Evolutionary conservation across 495 filamentous ascomycete genomes (phyloP), one percentile per base, ranked within the genome.

Genomic region (Penicillium manginii): DNA sequence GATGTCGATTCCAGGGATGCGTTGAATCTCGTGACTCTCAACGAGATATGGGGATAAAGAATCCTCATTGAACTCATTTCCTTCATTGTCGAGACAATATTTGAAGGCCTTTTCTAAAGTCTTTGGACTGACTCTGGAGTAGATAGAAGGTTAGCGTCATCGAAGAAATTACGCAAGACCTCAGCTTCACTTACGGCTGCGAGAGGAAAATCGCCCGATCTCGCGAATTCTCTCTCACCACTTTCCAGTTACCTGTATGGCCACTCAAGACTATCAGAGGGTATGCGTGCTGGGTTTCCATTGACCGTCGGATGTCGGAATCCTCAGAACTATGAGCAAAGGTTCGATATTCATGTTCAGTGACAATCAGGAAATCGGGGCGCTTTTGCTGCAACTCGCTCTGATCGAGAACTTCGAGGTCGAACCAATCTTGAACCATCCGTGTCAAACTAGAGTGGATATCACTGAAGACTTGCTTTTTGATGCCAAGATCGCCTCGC

Each of bases 391-490:
- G 37, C 7, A 64, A 39, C 47, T 77, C 69, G 7, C 72, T 70
- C 10, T 62, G 54, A 11, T 66, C 66, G 14, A 78, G 47, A 10
- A 75, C 63, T 6, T 57, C 53, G 2, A 78, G 54, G 2, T 65
- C 64, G 37, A 73, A 75, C 74, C 74, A 78, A 4, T 67, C 59
- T n/a, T 31, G 33, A 6, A 60, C 54, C 68, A 70, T 70, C 1
- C 55, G 59, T 15, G 58, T 58, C 21, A 70, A 53, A 46, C 53
- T 68, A 0, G 29, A 37, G 7, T 57, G 26, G 1, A 70, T 68
- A 26, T 49, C 49, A 12, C 64, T 52, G 18, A 68, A 65, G 1
- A 60, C 46, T 19, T 62, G 39, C 2, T 42, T 40, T 9, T 57
- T 35, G 6, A 68, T 62, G n/a, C 54, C 50, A 10, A 66, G 50